Evolutionary conservation across 2,329 filamentous ascomycete genomes (phyloP), one percentile per base, ranked within the genome.

Genomic region (Xylaria sp.): DNA sequence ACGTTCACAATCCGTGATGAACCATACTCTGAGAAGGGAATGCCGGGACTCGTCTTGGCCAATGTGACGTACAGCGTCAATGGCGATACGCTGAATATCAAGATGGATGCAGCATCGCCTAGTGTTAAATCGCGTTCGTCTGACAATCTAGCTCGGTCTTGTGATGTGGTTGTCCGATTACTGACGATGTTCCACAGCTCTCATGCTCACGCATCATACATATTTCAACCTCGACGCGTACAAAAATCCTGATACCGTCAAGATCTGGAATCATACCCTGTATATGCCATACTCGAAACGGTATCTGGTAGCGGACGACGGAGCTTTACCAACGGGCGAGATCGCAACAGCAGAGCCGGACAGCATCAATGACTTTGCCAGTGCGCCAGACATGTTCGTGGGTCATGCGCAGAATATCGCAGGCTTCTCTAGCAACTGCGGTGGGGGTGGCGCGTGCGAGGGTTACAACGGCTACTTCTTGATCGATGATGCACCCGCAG

Each of bases 191-290:
- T 63, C 55, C 10, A 10, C 44, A 48, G 46, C 64, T 34, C 57
- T 66, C 28, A 67, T 68, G 56, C 56, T 73, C 39, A 68, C 71
- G 61, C 69, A 69, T 9, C 89, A 91, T 79, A 88, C 87, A 58
- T 91, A 91, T 83, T 91, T 90, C 86, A 91, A 91, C 79, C 83
- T 91, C 28, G 89, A 91, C 73, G 89, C 86, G 15, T 91, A 88
- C 80, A 85, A 84, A 72, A 87, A 90, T 76, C 85, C 88, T 1
- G 80, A 83, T 37, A 86, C 86, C 3, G 78, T 84, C 46, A 83
- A 84, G 50, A 83, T 89, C 69, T 86, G 88, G 78, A 88, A 90
- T 78, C 86, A 91, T 80, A 90, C 86, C 7, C 82, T 91, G n/a
- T 80, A 88, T 77, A 81, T 90, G 73, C 89, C 89, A 20, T 90